A percentile compares a stretch with the other conserved stretches of the same genome.
Evolutionary conservation across 805 yeast genomes (phyloP).

Genomic region (Ogataea pini): DNA sequence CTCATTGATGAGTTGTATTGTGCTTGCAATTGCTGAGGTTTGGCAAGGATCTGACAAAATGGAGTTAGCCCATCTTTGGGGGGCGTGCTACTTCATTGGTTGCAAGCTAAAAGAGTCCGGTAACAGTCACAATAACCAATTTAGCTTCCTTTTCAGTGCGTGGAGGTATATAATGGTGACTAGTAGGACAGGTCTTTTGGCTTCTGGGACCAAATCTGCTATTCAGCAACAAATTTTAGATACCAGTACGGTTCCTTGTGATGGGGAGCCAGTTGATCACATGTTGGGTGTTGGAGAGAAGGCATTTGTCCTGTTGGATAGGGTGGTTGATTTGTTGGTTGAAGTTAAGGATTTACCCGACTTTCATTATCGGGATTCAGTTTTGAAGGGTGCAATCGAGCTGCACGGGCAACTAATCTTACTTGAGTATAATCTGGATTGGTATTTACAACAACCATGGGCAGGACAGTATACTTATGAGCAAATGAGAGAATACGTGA

Average conservation of each 20-base stretch:
- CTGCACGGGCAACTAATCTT: slow-evolving; percentile 11
- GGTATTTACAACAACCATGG: slow-evolving; percentile 4
- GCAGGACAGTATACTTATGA: background rate
- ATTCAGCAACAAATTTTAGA: background rate
- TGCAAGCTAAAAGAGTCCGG: slow-evolving; percentile 10
- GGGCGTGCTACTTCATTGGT: slow-evolving; percentile 20
- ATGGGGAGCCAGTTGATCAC: slow-evolving; percentile 25
- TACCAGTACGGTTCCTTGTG: slow-evolving; percentile 8
- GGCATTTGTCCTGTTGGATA: slow-evolving; percentile 16
- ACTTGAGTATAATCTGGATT: slow-evolving; percentile 5
- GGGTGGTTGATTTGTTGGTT: slow-evolving; percentile 17
- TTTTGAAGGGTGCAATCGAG: slow-evolving; percentile 7
- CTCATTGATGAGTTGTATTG: slow-evolving; percentile 16
- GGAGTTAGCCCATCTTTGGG: slow-evolving; percentile 17
- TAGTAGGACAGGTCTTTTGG: slow-evolving; percentile 14
- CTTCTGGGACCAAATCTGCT: slow-evolving; percentile 1
- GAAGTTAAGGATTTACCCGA: slow-evolving; percentile 13
- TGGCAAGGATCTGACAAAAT: slow-evolving; percentile 13
- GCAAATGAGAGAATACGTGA: slow-evolving; percentile 15
- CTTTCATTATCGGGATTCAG: slow-evolving; percentile 4
- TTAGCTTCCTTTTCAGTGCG: slow-evolving; percentile 21
- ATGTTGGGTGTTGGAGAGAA: slow-evolving; percentile 22
- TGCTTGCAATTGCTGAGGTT: slow-evolving; percentile 20
- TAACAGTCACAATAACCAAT: background rate
- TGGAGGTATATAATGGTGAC: slow-evolving; percentile 27